These are phyloP conservation scores for Alternaria tenuissima DNA, from an alignment of 2,329 filamentous ascomycete genomes.

Conservation along the genomic window DNA sequence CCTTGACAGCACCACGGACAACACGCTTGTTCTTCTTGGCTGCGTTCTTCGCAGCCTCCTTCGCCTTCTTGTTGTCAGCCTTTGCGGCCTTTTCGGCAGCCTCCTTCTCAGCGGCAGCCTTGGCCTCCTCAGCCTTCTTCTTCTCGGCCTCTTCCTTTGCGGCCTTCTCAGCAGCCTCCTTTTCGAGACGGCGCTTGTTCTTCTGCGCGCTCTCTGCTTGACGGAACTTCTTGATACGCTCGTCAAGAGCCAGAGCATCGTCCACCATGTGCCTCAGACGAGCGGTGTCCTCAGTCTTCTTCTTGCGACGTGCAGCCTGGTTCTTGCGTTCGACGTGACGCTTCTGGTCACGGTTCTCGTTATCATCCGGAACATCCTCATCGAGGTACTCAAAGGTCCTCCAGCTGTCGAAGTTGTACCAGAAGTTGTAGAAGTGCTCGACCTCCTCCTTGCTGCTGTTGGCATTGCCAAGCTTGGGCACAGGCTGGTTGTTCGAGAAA, in stretches of 20 bases:
- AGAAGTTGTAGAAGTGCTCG: conserved; percentile 98
- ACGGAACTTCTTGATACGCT: conserved; percentile 97
- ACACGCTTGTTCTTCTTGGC: conserved; percentile 99
- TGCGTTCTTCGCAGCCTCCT: conserved; percentile 98
- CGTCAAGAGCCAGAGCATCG: conserved; percentile 81
- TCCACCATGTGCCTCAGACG: conserved; percentile 91
- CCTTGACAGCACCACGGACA: conserved; percentile 91
- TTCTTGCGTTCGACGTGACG: conserved; percentile 99
- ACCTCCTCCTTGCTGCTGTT: conserved; percentile 89
- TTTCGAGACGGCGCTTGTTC: conserved; percentile 92
- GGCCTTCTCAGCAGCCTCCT: conserved; percentile 89
- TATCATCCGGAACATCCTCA: conserved; percentile 98
- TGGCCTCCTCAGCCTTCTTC: conserved; percentile 84
- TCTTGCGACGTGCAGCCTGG: conserved; percentile 96
- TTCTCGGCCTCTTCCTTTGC: conserved; percentile 84
- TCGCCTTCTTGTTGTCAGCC: conserved; percentile 90
- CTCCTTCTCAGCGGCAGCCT: conserved; percentile 82
- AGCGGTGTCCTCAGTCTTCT: conserved; percentile 96
- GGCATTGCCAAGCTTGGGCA: conserved; percentile 84
- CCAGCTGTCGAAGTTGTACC: conserved; percentile 99
- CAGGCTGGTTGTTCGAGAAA: conserved; percentile 90
- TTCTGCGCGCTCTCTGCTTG: conserved; percentile 91
- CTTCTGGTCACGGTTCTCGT: conserved; percentile 99
- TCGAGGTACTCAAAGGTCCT: conserved; percentile 97
- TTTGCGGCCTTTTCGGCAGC: conserved; percentile 84